Base-by-base conservation (phyloP, 352 stramenopile genomes). In the Phytophthora hybrid region DNA sequence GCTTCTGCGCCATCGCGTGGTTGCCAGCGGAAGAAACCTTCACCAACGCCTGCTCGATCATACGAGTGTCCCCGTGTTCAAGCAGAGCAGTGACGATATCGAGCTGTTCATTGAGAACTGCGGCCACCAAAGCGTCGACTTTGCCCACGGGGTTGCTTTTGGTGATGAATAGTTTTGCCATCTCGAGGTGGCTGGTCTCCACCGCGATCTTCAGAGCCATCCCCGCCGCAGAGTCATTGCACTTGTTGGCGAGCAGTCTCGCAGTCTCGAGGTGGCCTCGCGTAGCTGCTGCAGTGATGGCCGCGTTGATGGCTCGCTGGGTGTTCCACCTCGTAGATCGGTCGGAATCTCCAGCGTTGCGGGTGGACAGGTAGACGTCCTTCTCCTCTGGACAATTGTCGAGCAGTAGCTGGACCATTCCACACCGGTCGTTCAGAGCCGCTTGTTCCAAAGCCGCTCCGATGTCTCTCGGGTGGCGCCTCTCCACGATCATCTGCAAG, bases 11-110 rank as follows among this genome's bases (percentile, higher is more conserved):
- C 39, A 73, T 58, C n/a, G 34, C 39, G 7, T 68, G 58, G n/a
- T 62, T 73, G 1, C 66, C 66, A 23, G 37, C 58, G 4, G 51
- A 73, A 2, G 66, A 68, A 46, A 73, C 60, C 58, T 68, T 68
- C 9, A 73, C 59, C 13, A 73, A 19, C 11, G 66, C 66, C 32
- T 73, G 66, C 58, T 73, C 66, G 7, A 73, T 47, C 59, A 63
- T 68, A 3, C 59, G 58, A 13, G 56, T 8, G 16, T 68, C 59
- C 2, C 66, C 59, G 31, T 53, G 5, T 19, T 61, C 49, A 5
- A 73, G 51, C 26, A 73, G 32, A 18, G 31, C 19, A 18, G 11
- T 32, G 2, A 63, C 51, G 49, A 73, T 73, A 9, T 68, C 49
- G n/a, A 34, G 7, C 1, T 68, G 57, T 3, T 68, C 58, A 13